Conservation (phyloP, 1,284 basidiomycete species). For the Vanrija sp. region DNA sequence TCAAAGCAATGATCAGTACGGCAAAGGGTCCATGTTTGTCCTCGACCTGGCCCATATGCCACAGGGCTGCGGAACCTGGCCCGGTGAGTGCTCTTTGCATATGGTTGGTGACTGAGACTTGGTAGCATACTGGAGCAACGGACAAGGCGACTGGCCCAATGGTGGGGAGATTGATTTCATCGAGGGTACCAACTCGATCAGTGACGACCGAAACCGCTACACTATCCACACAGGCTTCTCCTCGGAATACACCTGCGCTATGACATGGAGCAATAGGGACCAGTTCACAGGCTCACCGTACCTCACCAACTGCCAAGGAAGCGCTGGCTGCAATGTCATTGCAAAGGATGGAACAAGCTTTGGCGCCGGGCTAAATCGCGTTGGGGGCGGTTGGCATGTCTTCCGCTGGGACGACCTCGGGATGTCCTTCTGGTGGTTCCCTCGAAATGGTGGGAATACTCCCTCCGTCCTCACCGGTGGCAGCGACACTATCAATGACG, state of each 20-base stretch:
- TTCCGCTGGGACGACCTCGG: slow-evolving; percentile 45
- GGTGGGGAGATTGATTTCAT: slow-evolving; percentile 81
- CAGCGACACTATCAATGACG: slow-evolving; percentile 1
- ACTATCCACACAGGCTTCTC: slow-evolving; percentile 13
- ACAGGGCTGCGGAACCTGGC: slow-evolving; percentile 55
- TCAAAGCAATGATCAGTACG: slow-evolving; percentile 36
- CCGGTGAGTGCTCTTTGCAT: slow-evolving; percentile 22
- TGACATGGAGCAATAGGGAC: slow-evolving; percentile 53
- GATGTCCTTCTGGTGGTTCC: slow-evolving; percentile 10
- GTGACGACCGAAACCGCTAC: slow-evolving; percentile 7
- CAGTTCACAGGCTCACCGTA: slow-evolving; percentile 23
- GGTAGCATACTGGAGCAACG: slow-evolving; percentile 60
- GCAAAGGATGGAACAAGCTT: slow-evolving; percentile 5
- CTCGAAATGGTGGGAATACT: slow-evolving; percentile 5
- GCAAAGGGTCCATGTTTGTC: slow-evolving; percentile 36
- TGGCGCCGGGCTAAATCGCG: slow-evolving; percentile 42
- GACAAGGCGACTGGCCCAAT: slow-evolving; percentile 61
- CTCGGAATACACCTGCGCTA: slow-evolving; percentile 49
- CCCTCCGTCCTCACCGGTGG: slow-evolving; percentile 1
- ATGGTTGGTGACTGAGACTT: too few relatives aligned
- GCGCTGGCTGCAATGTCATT: slow-evolving; percentile 2
- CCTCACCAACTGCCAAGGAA: slow-evolving; percentile 55
- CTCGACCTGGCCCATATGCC: slow-evolving; percentile 48
- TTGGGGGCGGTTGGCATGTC: slow-evolving; percentile 74
- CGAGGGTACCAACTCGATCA: slow-evolving; percentile 57